These are phyloP conservation scores for Daedaleopsis nitida DNA, from an alignment of 768 basidiomycete species.

Conservation along the genomic window DNA sequence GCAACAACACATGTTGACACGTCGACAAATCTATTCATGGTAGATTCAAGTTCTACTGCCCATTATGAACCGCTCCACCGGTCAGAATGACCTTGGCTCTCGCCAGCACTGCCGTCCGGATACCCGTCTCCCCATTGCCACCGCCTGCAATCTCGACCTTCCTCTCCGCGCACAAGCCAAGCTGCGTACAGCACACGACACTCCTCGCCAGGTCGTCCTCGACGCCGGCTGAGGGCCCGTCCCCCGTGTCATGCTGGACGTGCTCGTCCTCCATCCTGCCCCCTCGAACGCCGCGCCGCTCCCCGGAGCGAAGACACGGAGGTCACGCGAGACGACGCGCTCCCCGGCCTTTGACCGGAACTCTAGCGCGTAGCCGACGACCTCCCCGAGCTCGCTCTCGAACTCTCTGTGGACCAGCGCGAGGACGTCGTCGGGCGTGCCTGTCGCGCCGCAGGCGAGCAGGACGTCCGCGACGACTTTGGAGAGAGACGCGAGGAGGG, in stretches of 20 bases:
- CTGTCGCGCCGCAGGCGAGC: not conserved
- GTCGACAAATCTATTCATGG: not conserved
- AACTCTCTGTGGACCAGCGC: not conserved
- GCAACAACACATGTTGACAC: not conserved
- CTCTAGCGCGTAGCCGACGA: conserved; percentile 3
- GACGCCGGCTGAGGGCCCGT: too few species aligned
- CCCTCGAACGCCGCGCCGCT: not conserved
- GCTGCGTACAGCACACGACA: not conserved
- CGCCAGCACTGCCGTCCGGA: not conserved
- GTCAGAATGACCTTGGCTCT: conserved; percentile 11
- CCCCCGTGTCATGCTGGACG: not conserved
- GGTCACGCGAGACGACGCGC: conserved; percentile 9
- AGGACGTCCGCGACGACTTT: not conserved
- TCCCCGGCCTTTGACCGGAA: conserved; percentile 12
- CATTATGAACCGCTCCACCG: not conserved
- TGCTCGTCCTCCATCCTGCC: not conserved
- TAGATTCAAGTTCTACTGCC: too few species aligned
- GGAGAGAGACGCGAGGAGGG: not conserved
- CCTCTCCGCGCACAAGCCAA: not conserved
- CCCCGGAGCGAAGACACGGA: not conserved
- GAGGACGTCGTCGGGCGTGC: not conserved
- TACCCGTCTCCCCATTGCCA: not conserved
- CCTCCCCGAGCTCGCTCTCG: not conserved
- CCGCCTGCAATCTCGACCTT: too few species aligned
- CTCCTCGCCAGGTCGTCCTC: too few species aligned